A percentile compares a stretch with the other conserved stretches of the same genome.
These are phyloP conservation scores for Skeletonema menzelii DNA, from an alignment of 108 stramenopile species.

Conservation along the genomic window DNA sequence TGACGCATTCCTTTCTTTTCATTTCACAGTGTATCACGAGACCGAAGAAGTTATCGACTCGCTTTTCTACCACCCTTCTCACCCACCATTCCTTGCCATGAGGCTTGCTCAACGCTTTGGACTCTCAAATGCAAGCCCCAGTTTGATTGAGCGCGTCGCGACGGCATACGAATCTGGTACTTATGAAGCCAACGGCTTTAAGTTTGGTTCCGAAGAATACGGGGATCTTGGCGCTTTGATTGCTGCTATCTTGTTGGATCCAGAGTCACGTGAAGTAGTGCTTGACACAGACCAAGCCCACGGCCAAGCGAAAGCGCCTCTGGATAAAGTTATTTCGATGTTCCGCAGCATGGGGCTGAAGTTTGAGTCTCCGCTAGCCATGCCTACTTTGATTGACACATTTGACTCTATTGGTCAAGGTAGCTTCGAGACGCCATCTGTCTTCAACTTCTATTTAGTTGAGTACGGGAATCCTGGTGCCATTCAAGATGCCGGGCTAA, in stretches of 20 bases:
- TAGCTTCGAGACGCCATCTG: constrained; percentile 44
- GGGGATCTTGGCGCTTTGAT: constrained; percentile 50
- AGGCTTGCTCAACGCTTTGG: constrained; percentile 42
- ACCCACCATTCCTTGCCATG: constrained; percentile 47
- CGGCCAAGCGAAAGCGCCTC: constrained; percentile 25
- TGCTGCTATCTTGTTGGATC: constrained; percentile 50
- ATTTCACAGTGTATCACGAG: constrained; percentile 20
- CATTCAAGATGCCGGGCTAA: constrained; percentile 16
- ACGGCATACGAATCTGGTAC: constrained; percentile 37
- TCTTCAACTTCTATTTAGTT: constrained; percentile 69
- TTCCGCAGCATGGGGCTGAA: neutral
- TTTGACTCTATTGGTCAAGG: constrained; percentile 44
- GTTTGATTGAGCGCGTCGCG: constrained; percentile 36
- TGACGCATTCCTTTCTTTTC: neutral
- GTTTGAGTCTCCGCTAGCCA: neutral
- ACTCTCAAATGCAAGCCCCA: constrained; percentile 47
- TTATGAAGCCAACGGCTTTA: neutral
- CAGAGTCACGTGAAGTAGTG: constrained; percentile 20
- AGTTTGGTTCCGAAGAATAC: constrained; percentile 33
- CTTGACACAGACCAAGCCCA: constrained; percentile 41
- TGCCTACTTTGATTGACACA: constrained; percentile 3
- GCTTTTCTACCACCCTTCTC: constrained; percentile 41
- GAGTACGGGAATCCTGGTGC: constrained; percentile 46
- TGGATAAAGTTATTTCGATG: constrained; percentile 16
- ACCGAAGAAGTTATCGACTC: constrained; percentile 40